These are phyloP conservation scores for Cercospora sesami DNA, from an alignment of 2,329 filamentous ascomycete species.

Conservation along the genomic window DNA sequence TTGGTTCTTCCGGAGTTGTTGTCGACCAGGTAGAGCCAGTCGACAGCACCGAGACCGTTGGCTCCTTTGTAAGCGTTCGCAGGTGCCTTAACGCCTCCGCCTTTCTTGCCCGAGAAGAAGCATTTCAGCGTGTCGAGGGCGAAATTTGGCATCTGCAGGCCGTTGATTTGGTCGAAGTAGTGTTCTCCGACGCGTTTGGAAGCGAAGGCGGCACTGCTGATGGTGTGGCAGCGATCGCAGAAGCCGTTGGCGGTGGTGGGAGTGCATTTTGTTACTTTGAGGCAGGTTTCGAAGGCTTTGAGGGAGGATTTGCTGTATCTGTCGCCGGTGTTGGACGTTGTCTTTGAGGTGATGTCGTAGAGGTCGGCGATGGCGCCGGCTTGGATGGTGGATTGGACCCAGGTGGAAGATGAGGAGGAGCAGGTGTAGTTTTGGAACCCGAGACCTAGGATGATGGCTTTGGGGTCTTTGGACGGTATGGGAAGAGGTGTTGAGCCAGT, in stretches of 20 bases:
- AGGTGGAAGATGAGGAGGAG: constrained; percentile 33
- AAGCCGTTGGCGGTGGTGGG: constrained; percentile 18
- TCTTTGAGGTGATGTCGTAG: constrained; percentile 42
- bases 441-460: constrained; percentile 59
- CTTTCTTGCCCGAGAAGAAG: constrained; percentile 52
- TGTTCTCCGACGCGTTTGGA: constrained; percentile 58
- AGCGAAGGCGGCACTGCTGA: constrained; percentile 18
- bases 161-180: constrained; percentile 57
- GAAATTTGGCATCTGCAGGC: constrained; percentile 58
- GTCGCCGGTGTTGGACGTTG: constrained; percentile 36
- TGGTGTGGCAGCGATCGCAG: constrained; percentile 35
- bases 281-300: constrained; percentile 27
- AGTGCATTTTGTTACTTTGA: constrained; percentile 20
- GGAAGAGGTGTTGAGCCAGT: constrained; percentile 24
- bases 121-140: constrained; percentile 50
- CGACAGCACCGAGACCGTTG: constrained; percentile 42
- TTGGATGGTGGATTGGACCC: constrained; percentile 38
- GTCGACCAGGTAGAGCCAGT: constrained; percentile 51
- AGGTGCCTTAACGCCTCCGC: constrained; percentile 56
- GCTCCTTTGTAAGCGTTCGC: constrained; percentile 41
- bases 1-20: constrained; percentile 38
- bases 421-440: constrained; percentile 72
- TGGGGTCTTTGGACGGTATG: constrained; percentile 26
- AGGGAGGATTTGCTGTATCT: constrained; percentile 19
- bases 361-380: constrained; percentile 52